Percentiles rank a stretch among this genome's conserved stretches.
Evolutionary conservation across 1,284 basidiomycete genomes (phyloP).

Genomic region (Wolfiporia cocos): DNA sequence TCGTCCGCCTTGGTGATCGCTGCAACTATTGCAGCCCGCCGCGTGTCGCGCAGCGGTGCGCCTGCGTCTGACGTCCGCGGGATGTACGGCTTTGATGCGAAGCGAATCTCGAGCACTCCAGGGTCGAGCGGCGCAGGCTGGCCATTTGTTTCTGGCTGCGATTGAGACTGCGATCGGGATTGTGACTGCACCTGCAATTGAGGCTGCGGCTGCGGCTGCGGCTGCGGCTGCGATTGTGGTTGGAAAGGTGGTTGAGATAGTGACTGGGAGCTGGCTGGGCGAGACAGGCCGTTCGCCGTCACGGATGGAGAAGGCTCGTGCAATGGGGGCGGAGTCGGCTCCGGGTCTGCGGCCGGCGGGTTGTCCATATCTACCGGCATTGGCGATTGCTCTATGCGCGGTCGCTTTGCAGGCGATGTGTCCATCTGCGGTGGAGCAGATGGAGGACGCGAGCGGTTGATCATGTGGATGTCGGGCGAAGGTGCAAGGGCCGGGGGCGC

Average conservation of each 20-base stretch:
- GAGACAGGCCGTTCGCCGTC: slow-evolving; percentile 14
- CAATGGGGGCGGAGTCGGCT: slow-evolving; percentile 1
- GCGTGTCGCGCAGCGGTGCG: slow-evolving; percentile 54
- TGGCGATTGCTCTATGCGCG: slow-evolving; percentile 48
- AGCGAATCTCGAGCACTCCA: slow-evolving; percentile 41
- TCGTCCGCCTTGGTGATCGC: slow-evolving; percentile 67
- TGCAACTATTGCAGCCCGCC: slow-evolving; percentile 54
- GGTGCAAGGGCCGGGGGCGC: slow-evolving; percentile 32
- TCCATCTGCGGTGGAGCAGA: slow-evolving; percentile 37
- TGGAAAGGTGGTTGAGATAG: too few relatives aligned
- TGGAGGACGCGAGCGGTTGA: slow-evolving; percentile 39
- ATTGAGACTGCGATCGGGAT: too few relatives aligned
- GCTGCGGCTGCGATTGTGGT: too few relatives aligned
- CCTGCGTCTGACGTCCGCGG: slow-evolving; percentile 51
- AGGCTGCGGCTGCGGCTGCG: too few relatives aligned
- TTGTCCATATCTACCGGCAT: slow-evolving; percentile 12
- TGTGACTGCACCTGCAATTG: too few relatives aligned
- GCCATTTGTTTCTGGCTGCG: too few relatives aligned
- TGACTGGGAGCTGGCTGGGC: slow-evolving; percentile 16
- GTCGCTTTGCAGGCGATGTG: slow-evolving; percentile 60
- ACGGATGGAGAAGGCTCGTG: slow-evolving; percentile 8
- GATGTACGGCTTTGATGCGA: slow-evolving; percentile 62
- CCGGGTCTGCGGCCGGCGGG: slow-evolving; percentile 4
- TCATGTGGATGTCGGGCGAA: slow-evolving; percentile 38
- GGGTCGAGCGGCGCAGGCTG: slow-evolving; percentile 7